Evolutionary conservation across 139 green algal species (phyloP).

Genomic region (Chlamydomonas sp.): DNA sequence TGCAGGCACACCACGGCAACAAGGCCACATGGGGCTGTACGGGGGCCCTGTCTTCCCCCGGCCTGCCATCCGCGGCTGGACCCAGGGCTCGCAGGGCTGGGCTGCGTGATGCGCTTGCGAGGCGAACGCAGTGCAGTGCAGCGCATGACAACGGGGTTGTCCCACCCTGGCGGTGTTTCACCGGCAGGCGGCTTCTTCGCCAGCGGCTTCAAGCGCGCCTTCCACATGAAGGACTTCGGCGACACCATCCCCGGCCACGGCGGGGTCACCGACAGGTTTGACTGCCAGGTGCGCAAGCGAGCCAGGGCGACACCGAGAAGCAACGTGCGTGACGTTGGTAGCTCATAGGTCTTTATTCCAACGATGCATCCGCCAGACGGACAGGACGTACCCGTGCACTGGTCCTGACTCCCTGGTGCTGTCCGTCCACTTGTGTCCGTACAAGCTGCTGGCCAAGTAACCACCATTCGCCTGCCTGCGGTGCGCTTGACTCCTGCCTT

Average conservation of each 20-base stretch:
- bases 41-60: no score
- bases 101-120: no score
- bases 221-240: constrained; percentile 99
- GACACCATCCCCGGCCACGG: constrained; percentile 98
- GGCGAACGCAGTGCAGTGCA: not conserved
- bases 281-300: constrained; percentile 87
- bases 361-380: not conserved
- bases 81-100: no score
- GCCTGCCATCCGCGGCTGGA: no score
- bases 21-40: no score
- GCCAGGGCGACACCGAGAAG: not conserved
- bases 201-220: constrained; percentile 97
- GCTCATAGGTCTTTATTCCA: not conserved
- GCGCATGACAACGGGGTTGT: not conserved
- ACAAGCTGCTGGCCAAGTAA: no score
- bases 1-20: no score
- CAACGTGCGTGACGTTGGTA: not conserved
- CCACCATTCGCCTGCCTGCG: no score
- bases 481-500: no score
- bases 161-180: not conserved
- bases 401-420: no score
- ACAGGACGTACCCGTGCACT: no score
- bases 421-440: no score
- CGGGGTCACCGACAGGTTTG: constrained; percentile 97
- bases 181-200: constrained; percentile 94